Evolutionary conservation across 148 eudicot genomes (phyloP).

Genomic region (Rhododendron kiyosumense): DNA sequence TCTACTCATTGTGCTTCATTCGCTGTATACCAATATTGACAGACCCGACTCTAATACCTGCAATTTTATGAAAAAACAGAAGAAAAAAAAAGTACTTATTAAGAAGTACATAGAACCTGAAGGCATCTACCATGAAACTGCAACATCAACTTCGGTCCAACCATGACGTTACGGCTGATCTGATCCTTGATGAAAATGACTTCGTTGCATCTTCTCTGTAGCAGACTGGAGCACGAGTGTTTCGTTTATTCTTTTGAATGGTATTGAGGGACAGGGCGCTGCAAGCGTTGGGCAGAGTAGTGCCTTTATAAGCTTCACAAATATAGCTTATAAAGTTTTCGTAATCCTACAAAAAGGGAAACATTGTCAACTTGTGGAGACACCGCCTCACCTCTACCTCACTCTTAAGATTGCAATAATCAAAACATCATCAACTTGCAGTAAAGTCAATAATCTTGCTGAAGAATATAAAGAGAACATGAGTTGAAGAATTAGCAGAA

Average conservation of each 20-base stretch:
- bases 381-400: background rate
- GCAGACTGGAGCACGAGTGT: constrained; percentile 21
- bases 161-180: constrained; percentile 22
- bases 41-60: background rate
- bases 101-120: constrained; percentile 6
- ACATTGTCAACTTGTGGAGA: background rate
- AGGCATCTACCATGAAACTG: constrained; percentile 28
- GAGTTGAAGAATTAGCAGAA: background rate
- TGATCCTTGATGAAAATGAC: constrained; percentile 12
- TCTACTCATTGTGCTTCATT: background rate
- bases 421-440: background rate
- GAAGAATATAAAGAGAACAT: background rate
- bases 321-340: constrained; percentile 51
- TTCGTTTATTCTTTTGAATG: constrained; percentile 14
- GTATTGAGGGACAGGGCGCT: constrained; percentile 17
- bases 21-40: background rate
- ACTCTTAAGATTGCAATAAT: background rate
- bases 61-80: background rate
- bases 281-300: constrained; percentile 48
- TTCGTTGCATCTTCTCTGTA: constrained; percentile 20
- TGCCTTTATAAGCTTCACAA: constrained; percentile 71
- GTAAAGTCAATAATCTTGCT: background rate
- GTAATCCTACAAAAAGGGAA: constrained; percentile 43
- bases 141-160: constrained; percentile 12
- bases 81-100: background rate